These are phyloP conservation scores for Alternaria brassicae DNA, from an alignment of 2,329 filamentous ascomycete genomes.

Conservation along the genomic window DNA sequence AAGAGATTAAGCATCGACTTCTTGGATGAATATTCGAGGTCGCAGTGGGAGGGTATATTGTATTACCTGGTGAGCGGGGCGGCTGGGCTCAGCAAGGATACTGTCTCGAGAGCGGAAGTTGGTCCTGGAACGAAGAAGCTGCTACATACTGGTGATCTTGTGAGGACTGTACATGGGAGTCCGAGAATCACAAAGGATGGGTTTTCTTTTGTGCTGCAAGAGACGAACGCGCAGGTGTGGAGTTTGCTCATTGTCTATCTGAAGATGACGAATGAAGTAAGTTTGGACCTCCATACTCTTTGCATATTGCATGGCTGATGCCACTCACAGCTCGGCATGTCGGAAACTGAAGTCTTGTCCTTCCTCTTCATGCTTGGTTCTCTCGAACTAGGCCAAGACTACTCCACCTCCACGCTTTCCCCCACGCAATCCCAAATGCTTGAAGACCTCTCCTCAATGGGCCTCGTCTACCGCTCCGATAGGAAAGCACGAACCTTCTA, in stretches of 20 bases:
- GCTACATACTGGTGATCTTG: slow-evolving; percentile 79
- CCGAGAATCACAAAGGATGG: slow-evolving; percentile 88
- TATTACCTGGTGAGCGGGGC: slow-evolving; percentile 91
- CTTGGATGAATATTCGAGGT: slow-evolving; percentile 83
- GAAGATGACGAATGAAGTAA: slow-evolving; percentile 74
- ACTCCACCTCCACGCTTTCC: slow-evolving; percentile 84
- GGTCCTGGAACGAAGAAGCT: slow-evolving; percentile 78
- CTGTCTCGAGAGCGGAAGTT: slow-evolving; percentile 58
- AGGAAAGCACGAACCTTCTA: slow-evolving; percentile 68
- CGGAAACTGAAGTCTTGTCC: slow-evolving; percentile 90
- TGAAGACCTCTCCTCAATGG: slow-evolving; percentile 89
- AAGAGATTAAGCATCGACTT: slow-evolving; percentile 71
- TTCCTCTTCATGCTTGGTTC: slow-evolving; percentile 96
- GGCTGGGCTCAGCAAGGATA: slow-evolving; percentile 48
- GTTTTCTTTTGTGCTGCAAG: slow-evolving; percentile 93
- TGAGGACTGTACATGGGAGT: slow-evolving; percentile 64
- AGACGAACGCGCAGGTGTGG: slow-evolving; percentile 97
- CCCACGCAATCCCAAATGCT: slow-evolving; percentile 86
- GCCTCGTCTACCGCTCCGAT: slow-evolving; percentile 76
- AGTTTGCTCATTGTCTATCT: slow-evolving; percentile 92
- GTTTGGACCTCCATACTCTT: slow-evolving; percentile 1
- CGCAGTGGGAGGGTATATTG: slow-evolving; percentile 94
- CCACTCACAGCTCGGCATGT: slow-evolving; percentile 67
- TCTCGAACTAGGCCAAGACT: slow-evolving; percentile 88
- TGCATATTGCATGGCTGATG: neutral